Evolutionary conservation across 1,284 basidiomycete species (phyloP).

Genomic region (Apiotrichum mycotoxinovorans): DNA sequence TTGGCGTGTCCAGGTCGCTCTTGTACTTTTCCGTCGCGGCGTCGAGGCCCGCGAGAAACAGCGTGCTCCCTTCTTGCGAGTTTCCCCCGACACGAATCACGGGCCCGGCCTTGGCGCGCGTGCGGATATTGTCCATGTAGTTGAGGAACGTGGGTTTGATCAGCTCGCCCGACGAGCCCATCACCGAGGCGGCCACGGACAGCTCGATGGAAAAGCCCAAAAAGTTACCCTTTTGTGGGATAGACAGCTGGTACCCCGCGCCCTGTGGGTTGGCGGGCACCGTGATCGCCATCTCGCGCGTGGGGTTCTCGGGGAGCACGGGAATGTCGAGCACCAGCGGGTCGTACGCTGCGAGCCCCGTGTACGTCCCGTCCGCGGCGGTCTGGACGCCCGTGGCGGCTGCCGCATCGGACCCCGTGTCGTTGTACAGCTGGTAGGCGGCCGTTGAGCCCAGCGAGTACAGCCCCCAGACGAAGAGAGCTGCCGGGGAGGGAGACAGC

Average conservation of each 20-base stretch:
- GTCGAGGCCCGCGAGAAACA: slow-evolving; percentile 52
- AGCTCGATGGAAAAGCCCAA: slow-evolving; percentile 69
- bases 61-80: slow-evolving; percentile 62
- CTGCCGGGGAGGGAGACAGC: neutral
- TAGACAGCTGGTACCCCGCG: slow-evolving; percentile 38
- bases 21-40: slow-evolving; percentile 52
- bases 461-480: neutral
- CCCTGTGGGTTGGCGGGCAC: slow-evolving; percentile 23
- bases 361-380: slow-evolving; percentile 18
- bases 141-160: slow-evolving; percentile 63
- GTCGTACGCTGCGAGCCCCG: slow-evolving; percentile 42
- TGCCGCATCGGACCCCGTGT: neutral
- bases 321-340: slow-evolving; percentile 35
- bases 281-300: slow-evolving; percentile 25
- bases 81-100: slow-evolving; percentile 72
- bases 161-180: slow-evolving; percentile 53
- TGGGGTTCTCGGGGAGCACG: slow-evolving; percentile 30
- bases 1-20: slow-evolving; percentile 16
- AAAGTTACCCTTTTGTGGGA: slow-evolving; percentile 60
- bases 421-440: neutral
- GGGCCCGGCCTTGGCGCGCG: slow-evolving; percentile 57
- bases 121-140: slow-evolving; percentile 63
- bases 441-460: neutral
- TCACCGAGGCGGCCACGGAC: slow-evolving; percentile 62
- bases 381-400: neutral